A percentile compares a stretch with the other conserved stretches of the same genome.
phyloP scores from a whole-genome alignment of 805 yeast species.

The Candida oleophila region DNA sequence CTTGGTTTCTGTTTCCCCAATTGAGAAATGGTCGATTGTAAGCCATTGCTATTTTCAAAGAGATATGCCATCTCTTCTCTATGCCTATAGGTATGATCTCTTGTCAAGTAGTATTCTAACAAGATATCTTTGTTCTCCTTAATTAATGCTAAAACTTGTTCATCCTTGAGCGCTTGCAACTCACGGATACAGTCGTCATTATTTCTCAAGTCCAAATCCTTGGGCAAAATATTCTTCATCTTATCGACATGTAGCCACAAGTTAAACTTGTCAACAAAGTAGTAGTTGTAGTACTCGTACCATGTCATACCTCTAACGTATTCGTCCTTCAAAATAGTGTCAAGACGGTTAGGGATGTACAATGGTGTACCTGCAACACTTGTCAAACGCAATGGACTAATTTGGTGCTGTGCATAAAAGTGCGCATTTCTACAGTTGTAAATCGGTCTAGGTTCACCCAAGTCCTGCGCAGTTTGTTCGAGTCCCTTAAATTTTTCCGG shows the following conservation, averaged over 20 bases:
- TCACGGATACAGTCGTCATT: conserved; percentile 11
- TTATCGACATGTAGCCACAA: conserved; percentile 19
- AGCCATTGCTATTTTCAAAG: conserved; percentile 20
- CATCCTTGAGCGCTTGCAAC: conserved; percentile 15
- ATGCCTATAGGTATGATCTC: conserved; percentile 24
- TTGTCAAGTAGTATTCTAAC: conserved; percentile 25
- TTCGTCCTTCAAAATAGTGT: conserved; percentile 24
- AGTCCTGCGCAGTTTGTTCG: conserved; percentile 7
- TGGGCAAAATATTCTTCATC: conserved; percentile 11
- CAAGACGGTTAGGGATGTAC: conserved; percentile 25
- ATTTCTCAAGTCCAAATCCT: conserved; percentile 10
- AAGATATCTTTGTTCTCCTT: conserved; percentile 21
- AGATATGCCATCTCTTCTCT: conserved; percentile 19
- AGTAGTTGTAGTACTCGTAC: conserved; percentile 18
- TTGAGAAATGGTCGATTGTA: conserved; percentile 19
- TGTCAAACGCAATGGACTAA: conserved; percentile 56
- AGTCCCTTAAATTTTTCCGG: conserved; percentile 18
- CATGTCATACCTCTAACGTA: conserved; percentile 21
- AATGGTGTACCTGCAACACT: conserved; percentile 52
- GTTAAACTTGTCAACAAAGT: conserved; percentile 21
- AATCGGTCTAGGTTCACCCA: conserved; percentile 20
- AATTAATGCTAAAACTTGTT: conserved; percentile 18
- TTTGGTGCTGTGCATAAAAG: conserved; percentile 46
- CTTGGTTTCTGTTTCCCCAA: conserved; percentile 15
- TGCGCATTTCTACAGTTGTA: conserved; percentile 61